phyloP scores from a whole-genome alignment of 768 basidiomycete species.

The Mycena vulgaris region DNA sequence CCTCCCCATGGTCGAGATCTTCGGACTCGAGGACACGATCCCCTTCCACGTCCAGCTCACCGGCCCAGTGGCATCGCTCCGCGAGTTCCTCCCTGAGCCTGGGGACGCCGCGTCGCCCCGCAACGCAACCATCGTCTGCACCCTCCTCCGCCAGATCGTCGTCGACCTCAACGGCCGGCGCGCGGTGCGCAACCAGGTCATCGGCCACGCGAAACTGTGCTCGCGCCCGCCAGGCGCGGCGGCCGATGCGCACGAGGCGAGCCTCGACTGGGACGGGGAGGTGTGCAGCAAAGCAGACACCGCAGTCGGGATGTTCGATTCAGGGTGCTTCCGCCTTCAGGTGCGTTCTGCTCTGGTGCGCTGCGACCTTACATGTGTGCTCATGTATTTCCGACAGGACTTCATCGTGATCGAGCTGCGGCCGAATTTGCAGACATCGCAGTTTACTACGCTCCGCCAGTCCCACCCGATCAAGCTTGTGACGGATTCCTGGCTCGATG shows the following conservation, averaged over 20 bases:
- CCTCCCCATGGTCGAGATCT: slow-evolving; percentile 28
- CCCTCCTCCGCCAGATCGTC: slow-evolving; percentile 27
- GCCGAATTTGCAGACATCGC: background rate
- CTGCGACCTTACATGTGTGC: too few species aligned
- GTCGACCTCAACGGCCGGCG: slow-evolving; percentile 23
- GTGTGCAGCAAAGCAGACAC: slow-evolving; percentile 3
- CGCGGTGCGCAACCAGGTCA: background rate
- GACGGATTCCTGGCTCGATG: slow-evolving; percentile 33
- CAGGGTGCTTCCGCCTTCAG: slow-evolving; percentile 12
- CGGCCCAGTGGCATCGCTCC: slow-evolving; percentile 22
- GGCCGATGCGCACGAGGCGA: slow-evolving; percentile 7
- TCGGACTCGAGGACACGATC: slow-evolving; percentile 31
- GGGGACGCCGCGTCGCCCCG: background rate
- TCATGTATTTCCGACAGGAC: too few species aligned
- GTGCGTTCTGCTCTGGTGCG: too few species aligned
- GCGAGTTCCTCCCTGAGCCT: slow-evolving; percentile 23
- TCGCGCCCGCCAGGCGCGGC: slow-evolving; percentile 20
- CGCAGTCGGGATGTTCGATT: slow-evolving; percentile 25
- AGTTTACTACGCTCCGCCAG: slow-evolving; percentile 13
- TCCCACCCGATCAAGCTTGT: slow-evolving; percentile 37
- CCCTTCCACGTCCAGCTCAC: slow-evolving; percentile 35
- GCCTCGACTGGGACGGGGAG: slow-evolving; percentile 24
- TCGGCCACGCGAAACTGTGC: slow-evolving; percentile 23
- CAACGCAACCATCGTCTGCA: background rate
- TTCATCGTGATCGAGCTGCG: slow-evolving; percentile 31